Evolutionary conservation across 805 yeast genomes (phyloP).

Genomic region (Sugiyamaella americana): DNA sequence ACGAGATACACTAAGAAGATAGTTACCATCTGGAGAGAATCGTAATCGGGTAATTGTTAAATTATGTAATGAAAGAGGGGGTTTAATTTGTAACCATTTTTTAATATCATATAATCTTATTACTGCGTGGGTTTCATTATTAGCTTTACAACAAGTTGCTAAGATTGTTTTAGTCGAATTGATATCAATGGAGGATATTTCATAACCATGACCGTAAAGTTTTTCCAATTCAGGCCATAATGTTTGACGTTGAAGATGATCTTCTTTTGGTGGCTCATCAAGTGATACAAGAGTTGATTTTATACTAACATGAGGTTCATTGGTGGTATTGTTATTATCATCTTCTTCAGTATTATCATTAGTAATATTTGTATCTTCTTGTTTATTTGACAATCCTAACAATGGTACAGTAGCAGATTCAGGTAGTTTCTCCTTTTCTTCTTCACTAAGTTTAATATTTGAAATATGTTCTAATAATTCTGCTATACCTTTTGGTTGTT

Average conservation of each 20-base stretch:
- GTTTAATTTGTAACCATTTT: slow-evolving; percentile 55
- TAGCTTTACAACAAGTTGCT: slow-evolving; percentile 91
- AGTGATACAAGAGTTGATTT: slow-evolving; percentile 31
- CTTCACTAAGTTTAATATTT: slow-evolving; percentile 30
- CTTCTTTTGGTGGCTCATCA: slow-evolving; percentile 73
- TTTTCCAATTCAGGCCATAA: slow-evolving; percentile 95
- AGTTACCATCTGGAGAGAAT: slow-evolving; percentile 63
- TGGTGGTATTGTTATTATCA: slow-evolving; percentile 32
- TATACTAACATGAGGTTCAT: slow-evolving; percentile 19
- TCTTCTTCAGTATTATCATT: slow-evolving; percentile 40
- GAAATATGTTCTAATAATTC: slow-evolving; percentile 51
- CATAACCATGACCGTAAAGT: slow-evolving; percentile 96
- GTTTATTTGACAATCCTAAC: slow-evolving; percentile 87
- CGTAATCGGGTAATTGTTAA: slow-evolving; percentile 79
- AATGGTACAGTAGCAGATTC: slow-evolving; percentile 90
- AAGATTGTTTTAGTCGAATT: slow-evolving; percentile 56
- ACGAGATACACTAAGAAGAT: slow-evolving; percentile 72
- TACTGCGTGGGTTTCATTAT: slow-evolving; percentile 76
- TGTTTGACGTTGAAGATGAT: slow-evolving; percentile 83
- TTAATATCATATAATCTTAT: slow-evolving; percentile 63
- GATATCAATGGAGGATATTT: slow-evolving; percentile 70
- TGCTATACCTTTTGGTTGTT: slow-evolving; percentile 76
- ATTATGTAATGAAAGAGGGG: slow-evolving; percentile 60
- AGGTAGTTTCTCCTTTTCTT: slow-evolving; percentile 44
- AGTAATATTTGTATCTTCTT: slow-evolving; percentile 44